Conservation (phyloP, 768 basidiomycete species). For the Mycena rebaudengoi region DNA sequence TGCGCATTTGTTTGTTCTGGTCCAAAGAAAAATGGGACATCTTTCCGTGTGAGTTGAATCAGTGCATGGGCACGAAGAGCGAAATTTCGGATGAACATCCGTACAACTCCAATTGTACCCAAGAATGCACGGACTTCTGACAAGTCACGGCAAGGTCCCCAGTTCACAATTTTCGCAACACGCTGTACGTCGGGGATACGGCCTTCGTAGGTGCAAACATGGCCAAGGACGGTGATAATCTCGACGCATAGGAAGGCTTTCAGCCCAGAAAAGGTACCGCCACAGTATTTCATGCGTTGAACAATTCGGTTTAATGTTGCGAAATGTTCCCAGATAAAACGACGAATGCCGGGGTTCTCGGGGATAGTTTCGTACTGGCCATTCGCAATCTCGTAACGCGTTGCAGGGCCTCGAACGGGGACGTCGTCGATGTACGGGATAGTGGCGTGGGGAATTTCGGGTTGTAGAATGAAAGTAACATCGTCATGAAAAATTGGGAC, state of each 20-base stretch:
- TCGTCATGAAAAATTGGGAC: constrained; percentile 7
- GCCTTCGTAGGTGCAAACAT: constrained; percentile 45
- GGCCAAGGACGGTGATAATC: constrained; percentile 39
- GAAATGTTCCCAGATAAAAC: constrained; percentile 48
- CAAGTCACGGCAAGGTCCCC: constrained; percentile 19
- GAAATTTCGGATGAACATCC: constrained; percentile 43
- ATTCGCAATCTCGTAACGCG: neutral
- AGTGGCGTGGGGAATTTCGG: constrained; percentile 13
- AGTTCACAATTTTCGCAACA: constrained; percentile 34
- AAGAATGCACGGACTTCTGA: constrained; percentile 37
- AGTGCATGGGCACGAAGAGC: constrained; percentile 32
- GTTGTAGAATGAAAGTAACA: constrained; percentile 1
- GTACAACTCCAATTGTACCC: constrained; percentile 35
- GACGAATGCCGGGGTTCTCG: constrained; percentile 37
- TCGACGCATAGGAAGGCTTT: constrained; percentile 30
- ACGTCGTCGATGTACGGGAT: constrained; percentile 25
- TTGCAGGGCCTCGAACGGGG: constrained; percentile 9
- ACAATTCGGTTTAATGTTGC: constrained; percentile 43
- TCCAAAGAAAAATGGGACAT: constrained; percentile 40
- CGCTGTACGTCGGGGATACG: constrained; percentile 32
- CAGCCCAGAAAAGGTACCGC: constrained; percentile 36
- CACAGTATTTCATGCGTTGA: constrained; percentile 37
- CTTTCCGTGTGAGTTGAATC: constrained; percentile 35
- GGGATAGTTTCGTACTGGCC: constrained; percentile 25
- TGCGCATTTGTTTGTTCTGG: constrained; percentile 30